Evolutionary conservation across 129 eudicot genomes (phyloP).

Genomic region (Tagetes patula): DNA sequence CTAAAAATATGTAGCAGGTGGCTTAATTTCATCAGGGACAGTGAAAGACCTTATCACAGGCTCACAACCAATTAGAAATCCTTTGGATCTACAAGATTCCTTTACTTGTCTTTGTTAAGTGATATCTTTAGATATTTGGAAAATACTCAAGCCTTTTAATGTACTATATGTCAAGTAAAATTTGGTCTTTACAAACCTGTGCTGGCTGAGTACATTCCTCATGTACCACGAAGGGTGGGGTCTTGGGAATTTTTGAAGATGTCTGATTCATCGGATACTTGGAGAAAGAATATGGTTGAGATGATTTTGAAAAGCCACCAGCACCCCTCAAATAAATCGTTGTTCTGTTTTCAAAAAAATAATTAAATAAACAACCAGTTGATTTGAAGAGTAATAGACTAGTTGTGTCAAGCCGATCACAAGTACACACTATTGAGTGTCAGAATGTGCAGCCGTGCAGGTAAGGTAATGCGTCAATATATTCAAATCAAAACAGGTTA

Average conservation of each 20-base stretch:
- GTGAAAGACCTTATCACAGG: background rate
- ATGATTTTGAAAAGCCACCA: conserved; percentile 91
- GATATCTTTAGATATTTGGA: background rate
- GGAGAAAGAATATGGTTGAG: conserved; percentile 67
- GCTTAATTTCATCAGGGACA: background rate
- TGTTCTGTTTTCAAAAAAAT: conserved; percentile 25
- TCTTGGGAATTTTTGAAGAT: conserved; percentile 56
- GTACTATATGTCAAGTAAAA: background rate
- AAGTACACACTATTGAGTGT: background rate
- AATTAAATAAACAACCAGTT: conserved; percentile 39
- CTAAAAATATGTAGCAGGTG: background rate
- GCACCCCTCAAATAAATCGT: conserved; percentile 79
- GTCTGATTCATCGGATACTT: conserved; percentile 47
- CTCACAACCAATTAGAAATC: background rate
- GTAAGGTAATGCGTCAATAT: conserved; percentile 16
- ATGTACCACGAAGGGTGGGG: conserved; percentile 60
- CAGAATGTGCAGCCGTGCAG: background rate
- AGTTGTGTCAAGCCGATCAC: conserved; percentile 21
- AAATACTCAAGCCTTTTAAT: background rate
- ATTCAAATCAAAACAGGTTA: background rate
- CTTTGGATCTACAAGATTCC: background rate
- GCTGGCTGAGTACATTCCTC: conserved; percentile 86
- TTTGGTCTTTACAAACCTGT: conserved; percentile 53
- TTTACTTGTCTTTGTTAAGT: background rate
- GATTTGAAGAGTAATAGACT: conserved; percentile 32